Percentiles rank a stretch among this genome's conserved stretches.
Conservation (phyloP, 2,329 filamentous ascomycete genomes). For the Paraphoma sp. region DNA sequence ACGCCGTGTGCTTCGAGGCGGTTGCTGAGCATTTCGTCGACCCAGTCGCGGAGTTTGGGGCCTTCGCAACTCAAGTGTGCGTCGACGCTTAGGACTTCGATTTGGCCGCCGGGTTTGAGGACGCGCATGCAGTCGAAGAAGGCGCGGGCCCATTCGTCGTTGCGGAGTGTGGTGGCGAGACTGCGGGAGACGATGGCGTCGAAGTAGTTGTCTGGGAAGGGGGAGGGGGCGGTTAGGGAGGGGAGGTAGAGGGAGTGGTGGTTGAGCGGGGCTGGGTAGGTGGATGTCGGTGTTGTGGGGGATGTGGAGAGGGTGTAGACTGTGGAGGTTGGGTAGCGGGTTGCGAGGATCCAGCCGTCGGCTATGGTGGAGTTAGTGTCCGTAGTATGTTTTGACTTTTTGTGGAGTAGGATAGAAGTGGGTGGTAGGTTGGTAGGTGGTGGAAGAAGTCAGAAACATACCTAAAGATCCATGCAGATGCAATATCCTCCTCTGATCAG, state of each 20-base stretch:
- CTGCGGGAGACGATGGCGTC: constrained; percentile 33
- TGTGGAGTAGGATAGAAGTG: background rate
- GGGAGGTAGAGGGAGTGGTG: constrained; percentile 35
- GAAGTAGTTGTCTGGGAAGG: constrained; percentile 35
- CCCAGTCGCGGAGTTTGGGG: constrained; percentile 26
- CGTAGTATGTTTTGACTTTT: constrained; percentile 1
- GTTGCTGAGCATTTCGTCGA: constrained; percentile 29
- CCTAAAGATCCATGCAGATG: constrained; percentile 34
- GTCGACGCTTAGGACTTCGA: constrained; percentile 34
- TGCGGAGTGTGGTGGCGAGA: constrained; percentile 29
- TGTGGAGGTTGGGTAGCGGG: constrained; percentile 29
- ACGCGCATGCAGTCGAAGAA: constrained; percentile 38
- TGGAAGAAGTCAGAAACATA: constrained; percentile 2
- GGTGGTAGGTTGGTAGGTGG: background rate
- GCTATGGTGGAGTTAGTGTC: constrained; percentile 12
- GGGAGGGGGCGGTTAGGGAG: constrained; percentile 25
- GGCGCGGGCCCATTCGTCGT: constrained; percentile 35
- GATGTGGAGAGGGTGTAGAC: constrained; percentile 31
- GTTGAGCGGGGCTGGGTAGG: constrained; percentile 34
- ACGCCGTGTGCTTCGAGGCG: constrained; percentile 28
- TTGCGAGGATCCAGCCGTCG: constrained; percentile 36
- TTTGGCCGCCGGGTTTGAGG: constrained; percentile 34
- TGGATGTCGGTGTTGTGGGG: constrained; percentile 16
- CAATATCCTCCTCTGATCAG: constrained; percentile 29
- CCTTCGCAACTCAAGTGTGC: constrained; percentile 34